phyloP scores from a whole-genome alignment of 2,329 filamentous ascomycete genomes.

The Atkinsonella hypoxylon region DNA sequence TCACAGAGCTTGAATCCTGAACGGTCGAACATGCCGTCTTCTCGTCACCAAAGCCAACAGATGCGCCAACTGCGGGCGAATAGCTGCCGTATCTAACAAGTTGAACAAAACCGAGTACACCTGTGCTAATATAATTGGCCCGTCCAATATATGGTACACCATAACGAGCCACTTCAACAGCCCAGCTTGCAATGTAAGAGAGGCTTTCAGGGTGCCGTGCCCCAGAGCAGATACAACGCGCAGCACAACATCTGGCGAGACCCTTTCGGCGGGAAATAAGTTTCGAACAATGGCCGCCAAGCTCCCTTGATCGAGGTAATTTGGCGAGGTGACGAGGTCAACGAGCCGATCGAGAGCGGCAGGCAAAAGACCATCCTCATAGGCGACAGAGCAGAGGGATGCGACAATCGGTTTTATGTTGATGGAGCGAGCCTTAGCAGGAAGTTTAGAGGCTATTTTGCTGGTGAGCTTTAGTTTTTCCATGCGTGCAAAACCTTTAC shows the following conservation, averaged over 20 bases:
- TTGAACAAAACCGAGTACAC: conserved; percentile 71
- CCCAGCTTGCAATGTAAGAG: conserved; percentile 55
- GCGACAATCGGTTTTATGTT: conserved; percentile 54
- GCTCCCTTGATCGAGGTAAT: conserved; percentile 64
- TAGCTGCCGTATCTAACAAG: conserved; percentile 66
- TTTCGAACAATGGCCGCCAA: conserved; percentile 57
- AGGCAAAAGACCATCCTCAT: conserved; percentile 54
- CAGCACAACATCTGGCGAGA: conserved; percentile 49
- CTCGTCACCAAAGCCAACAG: conserved; percentile 67
- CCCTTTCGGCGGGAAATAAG: conserved; percentile 57
- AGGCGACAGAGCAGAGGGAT: conserved; percentile 48
- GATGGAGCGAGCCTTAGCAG: conserved; percentile 52
- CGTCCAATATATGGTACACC: conserved; percentile 59
- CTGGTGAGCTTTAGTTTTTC: not conserved
- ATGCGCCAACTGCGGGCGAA: conserved; percentile 60
- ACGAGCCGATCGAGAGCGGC: conserved; percentile 50
- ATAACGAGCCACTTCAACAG: conserved; percentile 70
- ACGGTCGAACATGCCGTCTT: conserved; percentile 72
- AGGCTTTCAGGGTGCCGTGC: conserved; percentile 64
- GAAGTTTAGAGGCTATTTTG: conserved; percentile 40
- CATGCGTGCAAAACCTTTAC: not conserved
- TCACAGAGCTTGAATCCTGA: conserved; percentile 66
- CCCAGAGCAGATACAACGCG: conserved; percentile 63
- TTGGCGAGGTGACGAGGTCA: conserved; percentile 53
- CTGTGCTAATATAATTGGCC: conserved; percentile 49